phyloP scores from a whole-genome alignment of 441 rosid species.

The Omphalea diandra region DNA sequence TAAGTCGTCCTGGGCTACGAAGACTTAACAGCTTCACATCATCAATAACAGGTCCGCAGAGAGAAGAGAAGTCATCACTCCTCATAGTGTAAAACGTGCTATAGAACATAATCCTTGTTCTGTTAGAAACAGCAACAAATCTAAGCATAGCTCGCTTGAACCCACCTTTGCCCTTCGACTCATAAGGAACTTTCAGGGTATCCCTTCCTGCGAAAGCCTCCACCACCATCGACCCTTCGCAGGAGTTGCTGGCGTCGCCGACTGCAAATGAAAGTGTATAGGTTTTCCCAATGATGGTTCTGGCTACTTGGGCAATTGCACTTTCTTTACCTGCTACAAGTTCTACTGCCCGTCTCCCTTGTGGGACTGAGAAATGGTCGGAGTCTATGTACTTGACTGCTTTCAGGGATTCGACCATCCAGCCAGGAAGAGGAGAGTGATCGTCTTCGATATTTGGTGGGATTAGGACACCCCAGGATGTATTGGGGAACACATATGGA shows the following conservation, averaged over 20 bases:
- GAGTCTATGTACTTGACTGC: slow-evolving; percentile 83
- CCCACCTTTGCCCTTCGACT: slow-evolving; percentile 71
- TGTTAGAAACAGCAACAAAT: slow-evolving; percentile 49
- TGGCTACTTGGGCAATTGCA: slow-evolving; percentile 57
- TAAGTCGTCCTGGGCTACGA: slow-evolving; percentile 40
- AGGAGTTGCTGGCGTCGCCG: slow-evolving; percentile 65
- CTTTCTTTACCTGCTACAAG: slow-evolving; percentile 86
- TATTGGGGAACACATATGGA: slow-evolving; percentile 70
- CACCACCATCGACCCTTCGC: slow-evolving; percentile 65
- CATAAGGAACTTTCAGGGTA: slow-evolving; percentile 48
- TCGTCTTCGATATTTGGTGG: slow-evolving; percentile 89
- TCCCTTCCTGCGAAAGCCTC: slow-evolving; percentile 69
- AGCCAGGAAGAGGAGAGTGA: slow-evolving; percentile 81
- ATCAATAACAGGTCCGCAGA: slow-evolving; percentile 83
- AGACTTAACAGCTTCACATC: slow-evolving; percentile 55
- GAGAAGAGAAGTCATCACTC: slow-evolving; percentile 64
- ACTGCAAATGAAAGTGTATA: slow-evolving; percentile 58
- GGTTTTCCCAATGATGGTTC: slow-evolving; percentile 40
- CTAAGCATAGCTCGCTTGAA: slow-evolving; percentile 45
- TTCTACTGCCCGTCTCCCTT: slow-evolving; percentile 62
- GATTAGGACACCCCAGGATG: slow-evolving; percentile 69
- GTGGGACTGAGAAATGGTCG: slow-evolving; percentile 56
- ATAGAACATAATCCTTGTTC: slow-evolving; percentile 60
- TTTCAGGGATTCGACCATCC: slow-evolving; percentile 89
- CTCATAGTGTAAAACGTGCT: slow-evolving; percentile 75